Base-by-base conservation (phyloP, 129 eudicot genomes). In the Saposhnikovia divaricata region DNA sequence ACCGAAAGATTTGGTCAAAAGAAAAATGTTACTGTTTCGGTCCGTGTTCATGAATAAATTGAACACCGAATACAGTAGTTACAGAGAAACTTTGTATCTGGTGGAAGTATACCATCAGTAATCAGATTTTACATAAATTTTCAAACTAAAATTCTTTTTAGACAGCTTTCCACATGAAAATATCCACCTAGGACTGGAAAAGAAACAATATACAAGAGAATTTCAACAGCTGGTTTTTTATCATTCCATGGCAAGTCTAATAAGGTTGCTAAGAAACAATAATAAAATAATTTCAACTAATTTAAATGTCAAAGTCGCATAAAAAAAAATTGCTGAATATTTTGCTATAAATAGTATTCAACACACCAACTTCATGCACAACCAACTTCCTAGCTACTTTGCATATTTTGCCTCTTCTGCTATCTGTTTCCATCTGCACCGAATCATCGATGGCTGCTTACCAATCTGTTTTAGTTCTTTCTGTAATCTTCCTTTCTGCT, bases 281-380 rank as follows among this genome's bases (percentile, higher is more conserved):
- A 31, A 4, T 66, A 66, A 31, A 42, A 66, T 23, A 66, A 66
- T 31, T 65, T 34, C 72, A 13, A 66, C 72, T 13, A 27, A 66
- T 28, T 12, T 12, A 13, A 28, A 66, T 28, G 72, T 66, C 72
- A 66, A 66, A 66, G 40, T 14, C 8, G 0, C 42, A 31, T 27
- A 10, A 66, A 66, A 66, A 34, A 66, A 34, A 66, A 31, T 0
- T 34, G 72, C 72, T 14, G 42, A 28, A 10, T 66, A 66, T 66
- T 66, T 66, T 19, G 4, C 42, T 66, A 66, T 66, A 66, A 66
- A 66, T 66, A 66, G 72, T 10, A 31, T 11, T 66, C 13, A 31
- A 14, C 72, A 66, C 72, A 71, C 11, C 12, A 82, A 72, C 81
- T 86, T 82, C 87, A 82, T 87, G 81, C 90, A 87, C 78, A 48